These are phyloP conservation scores for Xylaria scruposa DNA, from an alignment of 495 filamentous ascomycete species.

Conservation along the genomic window DNA sequence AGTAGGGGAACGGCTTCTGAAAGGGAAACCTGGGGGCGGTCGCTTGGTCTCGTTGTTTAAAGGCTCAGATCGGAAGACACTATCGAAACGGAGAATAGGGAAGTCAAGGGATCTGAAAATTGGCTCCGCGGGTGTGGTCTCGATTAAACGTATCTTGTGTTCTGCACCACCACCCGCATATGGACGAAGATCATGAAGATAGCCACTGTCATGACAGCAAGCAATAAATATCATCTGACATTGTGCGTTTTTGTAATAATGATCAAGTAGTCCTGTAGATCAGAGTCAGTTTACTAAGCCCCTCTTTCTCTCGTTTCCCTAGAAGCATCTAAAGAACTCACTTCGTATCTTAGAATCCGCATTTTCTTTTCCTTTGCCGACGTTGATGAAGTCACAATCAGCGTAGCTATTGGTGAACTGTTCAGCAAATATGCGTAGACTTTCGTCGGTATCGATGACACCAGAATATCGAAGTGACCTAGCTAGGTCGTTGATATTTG, in stretches of 20 bases:
- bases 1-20: constrained; percentile 33
- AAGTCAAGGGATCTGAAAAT: constrained; percentile 39
- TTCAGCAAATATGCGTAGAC: constrained; percentile 40
- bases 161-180: constrained; percentile 33
- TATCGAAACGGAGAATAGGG: constrained; percentile 41
- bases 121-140: constrained; percentile 42
- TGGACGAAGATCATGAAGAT: constrained; percentile 43
- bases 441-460: constrained; percentile 38
- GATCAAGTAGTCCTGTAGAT: constrained; percentile 39
- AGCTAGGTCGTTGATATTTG: constrained; percentile 42
- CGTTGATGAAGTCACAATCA: constrained; percentile 45
- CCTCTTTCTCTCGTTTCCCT: background rate
- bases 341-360: constrained; percentile 44
- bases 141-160: constrained; percentile 35
- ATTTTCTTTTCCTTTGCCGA: constrained; percentile 45
- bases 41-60: constrained; percentile 40
- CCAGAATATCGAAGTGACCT: constrained; percentile 40
- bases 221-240: constrained; percentile 44
- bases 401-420: constrained; percentile 43
- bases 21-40: constrained; percentile 17
- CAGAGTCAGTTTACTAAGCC: constrained; percentile 20
- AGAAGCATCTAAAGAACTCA: constrained; percentile 22
- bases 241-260: constrained; percentile 42
- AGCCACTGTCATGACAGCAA: constrained; percentile 44
- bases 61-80: constrained; percentile 41